Conservation (phyloP, 176 grass and related monocot species). For the Phoenix dactylifera region DNA sequence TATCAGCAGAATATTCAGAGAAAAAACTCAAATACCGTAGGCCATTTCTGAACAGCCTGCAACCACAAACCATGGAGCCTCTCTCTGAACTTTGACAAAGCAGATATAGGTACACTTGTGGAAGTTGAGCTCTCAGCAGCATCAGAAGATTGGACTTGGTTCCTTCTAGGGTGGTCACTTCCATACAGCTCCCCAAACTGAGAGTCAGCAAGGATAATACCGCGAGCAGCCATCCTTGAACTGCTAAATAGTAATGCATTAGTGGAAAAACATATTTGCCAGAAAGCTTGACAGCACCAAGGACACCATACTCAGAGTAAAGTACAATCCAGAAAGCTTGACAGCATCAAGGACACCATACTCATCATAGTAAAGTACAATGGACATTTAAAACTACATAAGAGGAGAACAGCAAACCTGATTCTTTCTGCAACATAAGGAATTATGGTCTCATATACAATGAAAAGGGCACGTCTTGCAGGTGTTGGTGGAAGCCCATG, state of each 20-base stretch:
- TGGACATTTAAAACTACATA: neutral
- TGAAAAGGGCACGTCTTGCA: constrained; percentile 73
- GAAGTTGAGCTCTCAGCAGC: constrained; percentile 22
- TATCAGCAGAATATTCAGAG: constrained; percentile 5
- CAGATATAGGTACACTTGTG: constrained; percentile 33
- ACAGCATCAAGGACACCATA: neutral
- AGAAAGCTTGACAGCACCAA: constrained; percentile 9
- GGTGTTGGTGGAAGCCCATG: constrained; percentile 81
- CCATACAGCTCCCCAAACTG: constrained; percentile 43
- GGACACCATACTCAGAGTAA: too few relatives aligned
- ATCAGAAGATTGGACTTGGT: constrained; percentile 18
- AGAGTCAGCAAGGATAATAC: constrained; percentile 61
- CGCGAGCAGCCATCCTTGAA: constrained; percentile 80
- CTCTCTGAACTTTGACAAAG: constrained; percentile 44
- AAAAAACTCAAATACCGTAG: constrained; percentile 40
- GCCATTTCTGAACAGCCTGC: constrained; percentile 73
- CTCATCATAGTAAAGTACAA: too few relatives aligned
- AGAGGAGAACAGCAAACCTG: constrained; percentile 35
- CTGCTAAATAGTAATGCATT: constrained; percentile 35
- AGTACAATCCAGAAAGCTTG: neutral
- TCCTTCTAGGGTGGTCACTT: constrained; percentile 29
- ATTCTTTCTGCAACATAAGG: constrained; percentile 91
- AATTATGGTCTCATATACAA: constrained; percentile 80
- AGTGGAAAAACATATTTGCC: constrained; percentile 12
- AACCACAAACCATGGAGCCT: constrained; percentile 50